A percentile compares a stretch with the other conserved stretches of the same genome.
Conservation (phyloP, 2,329 filamentous ascomycete genomes). For the Pseudogymnoascus sp. region DNA sequence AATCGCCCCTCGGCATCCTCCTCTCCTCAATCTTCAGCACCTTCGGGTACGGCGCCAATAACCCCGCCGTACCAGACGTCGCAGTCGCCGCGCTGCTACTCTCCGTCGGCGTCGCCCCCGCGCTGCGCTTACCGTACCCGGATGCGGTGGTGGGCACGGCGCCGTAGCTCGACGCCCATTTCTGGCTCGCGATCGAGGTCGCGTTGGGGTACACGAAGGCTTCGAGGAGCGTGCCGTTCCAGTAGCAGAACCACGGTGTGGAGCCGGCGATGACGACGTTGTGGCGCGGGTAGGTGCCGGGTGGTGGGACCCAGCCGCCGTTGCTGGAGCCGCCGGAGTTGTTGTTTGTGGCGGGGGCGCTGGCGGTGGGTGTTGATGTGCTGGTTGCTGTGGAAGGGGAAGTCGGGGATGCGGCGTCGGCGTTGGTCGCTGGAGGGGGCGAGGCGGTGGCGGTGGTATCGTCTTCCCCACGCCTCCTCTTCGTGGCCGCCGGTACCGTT, state of each 20-base stretch:
- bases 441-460: not conserved
- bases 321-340: not conserved
- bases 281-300: constrained; percentile 13
- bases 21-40: constrained; percentile 61
- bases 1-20: constrained; percentile 30
- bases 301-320: constrained; percentile 12
- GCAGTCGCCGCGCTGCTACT: too few species aligned
- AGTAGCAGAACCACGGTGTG: constrained; percentile 62
- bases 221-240: constrained; percentile 60
- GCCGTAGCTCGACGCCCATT: not conserved
- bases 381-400: too few species aligned
- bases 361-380: not conserved
- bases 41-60: constrained; percentile 44
- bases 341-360: not conserved
- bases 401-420: not conserved
- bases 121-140: not conserved
- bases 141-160: not conserved
- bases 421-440: too few species aligned
- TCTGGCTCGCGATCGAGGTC: not conserved
- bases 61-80: not conserved
- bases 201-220: constrained; percentile 56
- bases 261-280: constrained; percentile 45
- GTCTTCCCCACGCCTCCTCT: constrained; percentile 12
- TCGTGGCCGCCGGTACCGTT: constrained; percentile 17
- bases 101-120: too few species aligned